Base-by-base conservation (phyloP, 2,329 filamentous ascomycete genomes). In the Aureobasidium sp. region DNA sequence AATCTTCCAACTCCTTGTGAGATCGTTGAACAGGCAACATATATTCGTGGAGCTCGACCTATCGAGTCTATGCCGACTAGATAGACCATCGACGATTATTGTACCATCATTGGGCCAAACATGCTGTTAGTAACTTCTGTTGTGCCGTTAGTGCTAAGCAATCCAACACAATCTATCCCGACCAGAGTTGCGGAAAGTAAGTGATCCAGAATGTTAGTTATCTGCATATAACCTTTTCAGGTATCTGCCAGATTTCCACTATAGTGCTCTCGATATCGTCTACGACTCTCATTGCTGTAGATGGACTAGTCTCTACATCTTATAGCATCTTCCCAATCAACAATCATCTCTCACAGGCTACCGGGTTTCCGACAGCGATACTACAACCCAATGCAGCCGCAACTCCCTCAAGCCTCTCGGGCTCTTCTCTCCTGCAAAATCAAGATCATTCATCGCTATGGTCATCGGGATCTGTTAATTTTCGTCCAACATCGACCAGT, bases 31-130 rank as follows among this genome's bases (percentile, higher is more conserved):
- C 7, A 27, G 27, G 55, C 44, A 62, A 62, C 44, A 41, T 64
- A 61, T 64, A 44, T 56, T n/a, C 57, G 47, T 51, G 47, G 42
- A 44, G 42, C 14, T 61, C 39, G 27, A 25, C 42, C 59, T 49
- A 51, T 48, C 49, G n/a, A 62, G 37, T 45, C 36, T 27, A 27
- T 39, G 12, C 37, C 52, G 44, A 29, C n/a, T 4, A 36, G 36
- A 25, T 15, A 34, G 20, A 29, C 11, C 9, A 49, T 42, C 44
- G 29, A 27, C 17, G n/a, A 59, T 39, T 8, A 5, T 1, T 25
- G 12, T 45, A 12, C 3, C 29, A 31, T 59, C 11, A 5, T 25
- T 22, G 22, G 25, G 56, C 22, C 56, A 59, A 59, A 48, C 44
- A 59, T 59, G 56, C 22, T 59, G 44, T 8, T 49, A 22, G 44